Percentiles rank a stretch among this genome's conserved stretches.
Conservation (phyloP, 257 asterid species). For the Coffea canephora region DNA sequence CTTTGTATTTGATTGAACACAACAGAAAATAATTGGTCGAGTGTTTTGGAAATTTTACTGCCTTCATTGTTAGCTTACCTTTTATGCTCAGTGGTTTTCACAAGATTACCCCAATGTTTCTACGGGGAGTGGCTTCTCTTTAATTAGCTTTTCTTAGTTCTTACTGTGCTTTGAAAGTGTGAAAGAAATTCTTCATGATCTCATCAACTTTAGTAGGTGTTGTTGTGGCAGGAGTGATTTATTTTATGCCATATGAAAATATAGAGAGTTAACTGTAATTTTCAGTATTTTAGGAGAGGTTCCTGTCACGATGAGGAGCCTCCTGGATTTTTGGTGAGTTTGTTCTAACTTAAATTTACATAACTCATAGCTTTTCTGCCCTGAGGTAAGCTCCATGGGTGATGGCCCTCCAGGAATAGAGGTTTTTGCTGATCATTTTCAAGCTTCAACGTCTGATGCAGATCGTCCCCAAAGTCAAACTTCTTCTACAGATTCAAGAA, state of each 20-base stretch:
- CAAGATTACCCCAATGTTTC: not conserved
- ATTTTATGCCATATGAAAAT: not conserved
- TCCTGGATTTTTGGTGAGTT: not conserved
- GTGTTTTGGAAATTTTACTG: not conserved
- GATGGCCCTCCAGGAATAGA: slow-evolving; percentile 75
- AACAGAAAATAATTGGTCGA: not conserved
- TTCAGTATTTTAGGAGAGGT: not conserved
- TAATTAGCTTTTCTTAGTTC: not conserved
- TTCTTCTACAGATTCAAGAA: slow-evolving; percentile 29
- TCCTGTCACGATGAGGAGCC: not conserved
- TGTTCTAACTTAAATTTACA: not conserved
- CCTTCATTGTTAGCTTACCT: not conserved
- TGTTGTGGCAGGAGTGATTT: not conserved
- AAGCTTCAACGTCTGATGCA: slow-evolving; percentile 47
- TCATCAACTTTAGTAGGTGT: not conserved
- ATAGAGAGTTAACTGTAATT: not conserved
- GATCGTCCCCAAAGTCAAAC: slow-evolving; percentile 34
- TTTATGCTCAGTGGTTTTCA: not conserved
- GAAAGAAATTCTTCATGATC: not conserved
- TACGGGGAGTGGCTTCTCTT: not conserved
- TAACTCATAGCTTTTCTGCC: slow-evolving; percentile 22
- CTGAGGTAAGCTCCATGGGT: slow-evolving; percentile 51
- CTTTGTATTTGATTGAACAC: not conserved
- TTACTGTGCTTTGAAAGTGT: too few species aligned
- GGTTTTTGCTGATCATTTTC: slow-evolving; percentile 52